A percentile compares a stretch with the other conserved stretches of the same genome.
Conservation (phyloP, 345 rosid species). For the Eucalyptus regnans region DNA sequence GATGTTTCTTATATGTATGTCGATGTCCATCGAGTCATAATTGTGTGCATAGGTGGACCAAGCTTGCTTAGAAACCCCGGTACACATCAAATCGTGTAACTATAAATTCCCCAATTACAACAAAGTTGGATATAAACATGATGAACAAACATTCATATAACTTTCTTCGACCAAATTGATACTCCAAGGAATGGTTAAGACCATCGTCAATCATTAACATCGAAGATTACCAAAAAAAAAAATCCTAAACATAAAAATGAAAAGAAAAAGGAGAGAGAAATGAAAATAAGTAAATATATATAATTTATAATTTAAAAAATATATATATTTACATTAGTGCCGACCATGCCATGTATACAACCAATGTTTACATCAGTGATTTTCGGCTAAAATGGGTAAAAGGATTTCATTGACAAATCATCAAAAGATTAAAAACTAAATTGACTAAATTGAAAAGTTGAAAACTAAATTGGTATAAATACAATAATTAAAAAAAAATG, state of each 20-base stretch:
- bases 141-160: neutral
- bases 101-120: neutral
- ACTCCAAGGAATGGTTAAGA: neutral
- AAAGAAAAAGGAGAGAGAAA: neutral
- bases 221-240: too few relatives aligned
- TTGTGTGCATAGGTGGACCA: neutral
- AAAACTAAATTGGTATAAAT: too few relatives aligned
- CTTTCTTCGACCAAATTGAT: neutral
- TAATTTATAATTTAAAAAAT: too few relatives aligned
- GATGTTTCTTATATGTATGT: neutral
- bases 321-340: rapidly evolving
- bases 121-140: neutral
- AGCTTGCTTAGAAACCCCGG: neutral
- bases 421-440: too few relatives aligned
- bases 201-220: neutral
- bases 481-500: too few relatives aligned
- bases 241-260: too few relatives aligned
- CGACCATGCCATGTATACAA: rapidly evolving
- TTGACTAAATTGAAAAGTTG: too few relatives aligned
- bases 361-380: rapidly evolving
- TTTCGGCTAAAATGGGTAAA: rapidly evolving
- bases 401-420: too few relatives aligned
- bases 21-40: neutral
- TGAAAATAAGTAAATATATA: too few relatives aligned
- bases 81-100: neutral